Evolutionary conservation across 768 basidiomycete genomes (phyloP).

Genomic region (Ramaria sp.): DNA sequence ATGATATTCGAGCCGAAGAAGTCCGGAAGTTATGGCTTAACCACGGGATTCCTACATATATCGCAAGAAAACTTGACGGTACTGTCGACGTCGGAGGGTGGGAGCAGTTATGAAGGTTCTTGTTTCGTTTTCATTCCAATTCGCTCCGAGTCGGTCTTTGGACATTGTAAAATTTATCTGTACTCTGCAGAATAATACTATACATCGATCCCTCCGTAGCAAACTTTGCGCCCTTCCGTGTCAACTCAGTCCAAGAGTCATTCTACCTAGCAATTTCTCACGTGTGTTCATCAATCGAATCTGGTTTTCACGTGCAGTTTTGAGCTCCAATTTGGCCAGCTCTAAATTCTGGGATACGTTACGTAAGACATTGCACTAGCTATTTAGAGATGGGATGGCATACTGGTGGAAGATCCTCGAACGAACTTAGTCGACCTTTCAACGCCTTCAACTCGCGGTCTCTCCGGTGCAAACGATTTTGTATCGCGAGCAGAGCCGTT

Average conservation of each 20-base stretch:
- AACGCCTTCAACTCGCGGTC: constrained; percentile 34
- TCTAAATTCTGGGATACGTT: constrained; percentile 41
- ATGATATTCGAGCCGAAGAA: constrained; percentile 82
- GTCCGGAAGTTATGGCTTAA: constrained; percentile 83
- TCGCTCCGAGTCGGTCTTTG: background rate
- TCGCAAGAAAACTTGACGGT: constrained; percentile 82
- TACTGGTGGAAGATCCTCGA: constrained; percentile 42
- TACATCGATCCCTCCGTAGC: background rate
- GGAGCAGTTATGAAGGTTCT: constrained; percentile 55
- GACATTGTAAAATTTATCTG: background rate
- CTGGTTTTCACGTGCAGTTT: constrained; percentile 30
- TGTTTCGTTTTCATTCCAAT: background rate
- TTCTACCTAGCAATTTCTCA: constrained; percentile 34
- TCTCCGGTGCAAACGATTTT: constrained; percentile 26
- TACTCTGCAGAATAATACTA: background rate
- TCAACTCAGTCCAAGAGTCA: constrained; percentile 32
- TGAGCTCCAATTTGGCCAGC: constrained; percentile 32
- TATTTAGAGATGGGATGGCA: constrained; percentile 3
- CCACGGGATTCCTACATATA: constrained; percentile 81
- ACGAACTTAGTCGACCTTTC: constrained; percentile 33
- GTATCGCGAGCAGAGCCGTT: constrained; percentile 27
- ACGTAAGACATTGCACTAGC: background rate
- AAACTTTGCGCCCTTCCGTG: background rate
- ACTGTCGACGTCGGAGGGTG: constrained; percentile 88
- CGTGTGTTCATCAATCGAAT: constrained; percentile 36